These are phyloP conservation scores for Chlamydomonas sp. DNA, from an alignment of 139 green algal species.

Conservation along the genomic window DNA sequence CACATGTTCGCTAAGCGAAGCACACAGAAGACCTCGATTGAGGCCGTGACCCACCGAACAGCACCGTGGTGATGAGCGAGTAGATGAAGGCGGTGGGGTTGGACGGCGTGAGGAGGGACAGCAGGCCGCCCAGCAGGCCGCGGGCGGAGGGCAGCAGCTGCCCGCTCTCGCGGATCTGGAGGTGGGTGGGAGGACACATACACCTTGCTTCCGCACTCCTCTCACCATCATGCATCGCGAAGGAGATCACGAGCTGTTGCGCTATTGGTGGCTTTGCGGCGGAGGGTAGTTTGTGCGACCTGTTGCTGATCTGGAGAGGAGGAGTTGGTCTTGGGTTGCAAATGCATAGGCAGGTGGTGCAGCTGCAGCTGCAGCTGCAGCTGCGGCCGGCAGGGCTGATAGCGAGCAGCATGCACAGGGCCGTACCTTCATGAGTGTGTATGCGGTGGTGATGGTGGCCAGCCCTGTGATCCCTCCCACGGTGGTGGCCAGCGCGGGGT, in stretches of 20 bases:
- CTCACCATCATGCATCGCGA: no score
- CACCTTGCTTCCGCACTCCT: no score
- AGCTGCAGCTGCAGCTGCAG: no score
- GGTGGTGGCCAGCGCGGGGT: constrained; percentile 8
- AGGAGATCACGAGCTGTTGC: no score
- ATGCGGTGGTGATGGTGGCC: constrained; percentile 16
- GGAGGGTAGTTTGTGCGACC: no score
- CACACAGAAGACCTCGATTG: neutral
- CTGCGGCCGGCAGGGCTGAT: no score
- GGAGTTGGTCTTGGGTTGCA: no score
- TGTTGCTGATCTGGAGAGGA: no score
- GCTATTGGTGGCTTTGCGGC: no score
- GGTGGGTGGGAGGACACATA: no score
- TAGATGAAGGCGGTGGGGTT: constrained; percentile 1
- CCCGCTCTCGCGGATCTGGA: constrained; percentile 30
- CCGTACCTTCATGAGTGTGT: constrained; percentile 27
- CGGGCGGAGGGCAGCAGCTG: constrained; percentile 3
- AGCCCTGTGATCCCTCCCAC: constrained; percentile 5
- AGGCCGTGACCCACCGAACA: neutral
- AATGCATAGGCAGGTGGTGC: no score
- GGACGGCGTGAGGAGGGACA: constrained; percentile 3
- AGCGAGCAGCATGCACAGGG: no score
- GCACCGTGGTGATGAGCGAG: neutral
- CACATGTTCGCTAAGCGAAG: neutral
- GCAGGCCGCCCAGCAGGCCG: neutral